These are phyloP conservation scores for Austroboletus eburneus DNA, from an alignment of 768 basidiomycete species.

Conservation along the genomic window DNA sequence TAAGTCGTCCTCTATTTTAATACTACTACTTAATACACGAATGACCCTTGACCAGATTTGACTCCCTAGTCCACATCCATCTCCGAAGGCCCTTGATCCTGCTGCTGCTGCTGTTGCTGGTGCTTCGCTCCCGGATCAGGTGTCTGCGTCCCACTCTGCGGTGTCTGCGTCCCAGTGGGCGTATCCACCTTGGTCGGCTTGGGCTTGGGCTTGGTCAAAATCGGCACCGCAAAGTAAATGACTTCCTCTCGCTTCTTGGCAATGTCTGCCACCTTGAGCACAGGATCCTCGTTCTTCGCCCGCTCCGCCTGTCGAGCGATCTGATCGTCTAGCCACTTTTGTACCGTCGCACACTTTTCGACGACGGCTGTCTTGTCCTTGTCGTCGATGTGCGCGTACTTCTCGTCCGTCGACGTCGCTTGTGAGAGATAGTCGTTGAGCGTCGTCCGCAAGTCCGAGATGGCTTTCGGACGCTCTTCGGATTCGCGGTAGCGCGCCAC, in stretches of 20 bases:
- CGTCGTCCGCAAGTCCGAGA: slow-evolving; percentile 77
- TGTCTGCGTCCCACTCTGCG: slow-evolving; percentile 59
- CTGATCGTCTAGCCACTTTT: slow-evolving; percentile 97
- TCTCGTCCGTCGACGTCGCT: slow-evolving; percentile 81
- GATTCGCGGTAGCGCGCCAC: slow-evolving; percentile 75
- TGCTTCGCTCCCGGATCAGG: slow-evolving; percentile 44
- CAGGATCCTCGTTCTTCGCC: slow-evolving; percentile 83
- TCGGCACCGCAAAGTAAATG: slow-evolving; percentile 84
- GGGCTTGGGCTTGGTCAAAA: slow-evolving; percentile 90
- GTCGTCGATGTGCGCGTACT: slow-evolving; percentile 83
- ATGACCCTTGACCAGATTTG: too few relatives aligned
- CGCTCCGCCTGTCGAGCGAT: slow-evolving; percentile 82
- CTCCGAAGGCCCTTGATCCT: slow-evolving; percentile 51
- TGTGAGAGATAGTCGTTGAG: slow-evolving; percentile 82
- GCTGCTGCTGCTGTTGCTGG: slow-evolving; percentile 26
- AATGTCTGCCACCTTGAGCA: slow-evolving; percentile 78
- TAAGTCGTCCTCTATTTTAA: too few relatives aligned
- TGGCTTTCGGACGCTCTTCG: slow-evolving; percentile 74
- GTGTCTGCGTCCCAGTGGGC: slow-evolving; percentile 60
- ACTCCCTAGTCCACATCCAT: slow-evolving; percentile 85
- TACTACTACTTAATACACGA: too few relatives aligned
- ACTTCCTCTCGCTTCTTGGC: slow-evolving; percentile 90
- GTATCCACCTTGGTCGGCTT: slow-evolving; percentile 63
- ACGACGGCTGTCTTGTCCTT: slow-evolving; percentile 83
- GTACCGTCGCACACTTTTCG: slow-evolving; percentile 84